Conservation (phyloP, 2,329 filamentous ascomycete genomes). For the Torrubiella hemipterigena region DNA sequence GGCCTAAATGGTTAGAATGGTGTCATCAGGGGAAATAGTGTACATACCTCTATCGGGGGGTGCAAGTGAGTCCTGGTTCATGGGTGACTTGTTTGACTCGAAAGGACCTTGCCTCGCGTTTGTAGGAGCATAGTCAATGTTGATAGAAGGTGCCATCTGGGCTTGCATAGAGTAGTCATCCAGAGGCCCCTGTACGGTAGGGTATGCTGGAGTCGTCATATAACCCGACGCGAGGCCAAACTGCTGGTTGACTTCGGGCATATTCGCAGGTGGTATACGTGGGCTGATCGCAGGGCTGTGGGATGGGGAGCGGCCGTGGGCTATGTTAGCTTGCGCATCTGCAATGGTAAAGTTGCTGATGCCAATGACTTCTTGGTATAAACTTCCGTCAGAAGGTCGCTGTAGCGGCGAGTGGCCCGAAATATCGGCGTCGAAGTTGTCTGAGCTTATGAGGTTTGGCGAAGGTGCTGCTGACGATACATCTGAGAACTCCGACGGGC, state of each 20-base stretch:
- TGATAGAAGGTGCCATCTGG: slow-evolving; percentile 83
- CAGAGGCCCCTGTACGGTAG: slow-evolving; percentile 23
- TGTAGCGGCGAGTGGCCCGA: slow-evolving; percentile 71
- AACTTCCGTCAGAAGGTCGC: slow-evolving; percentile 54
- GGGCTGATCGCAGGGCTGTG: slow-evolving; percentile 59
- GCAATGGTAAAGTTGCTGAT: slow-evolving; percentile 74
- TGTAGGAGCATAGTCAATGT: slow-evolving; percentile 83
- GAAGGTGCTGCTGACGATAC: slow-evolving; percentile 78
- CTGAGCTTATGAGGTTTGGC: slow-evolving; percentile 65
- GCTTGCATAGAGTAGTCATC: slow-evolving; percentile 49
- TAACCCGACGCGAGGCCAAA: slow-evolving; percentile 23
- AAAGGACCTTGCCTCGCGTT: slow-evolving; percentile 28
- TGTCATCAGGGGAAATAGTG: slow-evolving; percentile 2
- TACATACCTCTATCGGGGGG: slow-evolving; percentile 60
- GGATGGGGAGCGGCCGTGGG: slow-evolving; percentile 68
- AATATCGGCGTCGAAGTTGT: slow-evolving; percentile 64
- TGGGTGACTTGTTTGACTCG: slow-evolving; percentile 45
- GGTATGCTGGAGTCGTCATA: slow-evolving; percentile 17
- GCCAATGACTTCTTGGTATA: slow-evolving; percentile 68
- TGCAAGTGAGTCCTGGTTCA: slow-evolving; percentile 68
- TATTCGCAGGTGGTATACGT: slow-evolving; percentile 43
- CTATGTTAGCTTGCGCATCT: slow-evolving; percentile 51
- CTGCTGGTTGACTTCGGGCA: slow-evolving; percentile 40
- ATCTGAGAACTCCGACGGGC: slow-evolving; percentile 85
- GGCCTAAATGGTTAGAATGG: slow-evolving; percentile 23